phyloP scores from a whole-genome alignment of 1,284 basidiomycete genomes.

The Microbotryum violaceum region DNA sequence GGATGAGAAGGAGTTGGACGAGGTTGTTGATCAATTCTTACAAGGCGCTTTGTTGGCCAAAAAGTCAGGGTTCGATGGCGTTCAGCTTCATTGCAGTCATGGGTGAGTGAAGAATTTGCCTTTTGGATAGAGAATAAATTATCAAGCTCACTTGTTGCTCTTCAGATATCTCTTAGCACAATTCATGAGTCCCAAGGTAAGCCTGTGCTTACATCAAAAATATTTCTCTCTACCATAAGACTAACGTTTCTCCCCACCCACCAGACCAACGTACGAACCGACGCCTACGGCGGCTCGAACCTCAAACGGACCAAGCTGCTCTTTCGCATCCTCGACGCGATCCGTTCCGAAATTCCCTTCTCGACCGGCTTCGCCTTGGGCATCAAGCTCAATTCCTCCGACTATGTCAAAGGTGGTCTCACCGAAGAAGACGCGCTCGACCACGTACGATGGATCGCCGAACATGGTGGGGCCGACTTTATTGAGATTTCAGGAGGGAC shows the following conservation, averaged over 20 bases:
- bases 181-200: constrained; percentile 70
- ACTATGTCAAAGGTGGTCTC: constrained; percentile 57
- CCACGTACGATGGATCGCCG: constrained; percentile 58
- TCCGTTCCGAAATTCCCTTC: constrained; percentile 53
- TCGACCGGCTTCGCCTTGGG: constrained; percentile 59
- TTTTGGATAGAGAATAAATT: too few relatives aligned
- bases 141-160: too few relatives aligned
- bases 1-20: constrained; percentile 55
- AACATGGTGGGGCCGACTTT: constrained; percentile 63
- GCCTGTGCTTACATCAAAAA: constrained; percentile 10
- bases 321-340: constrained; percentile 54
- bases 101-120: constrained; percentile 3
- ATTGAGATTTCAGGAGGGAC: constrained; percentile 81
- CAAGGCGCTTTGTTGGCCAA: constrained; percentile 60
- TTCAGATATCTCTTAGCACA: constrained; percentile 61
- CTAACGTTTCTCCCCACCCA: neutral
- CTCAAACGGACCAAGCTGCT: constrained; percentile 48
- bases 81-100: constrained; percentile 66
- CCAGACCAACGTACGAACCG: constrained; percentile 61
- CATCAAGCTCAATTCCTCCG: constrained; percentile 79
- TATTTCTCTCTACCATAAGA: neutral
- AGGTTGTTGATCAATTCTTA: constrained; percentile 60
- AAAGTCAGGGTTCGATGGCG: constrained; percentile 73
- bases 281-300: constrained; percentile 53
- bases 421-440: constrained; percentile 52